Base-by-base conservation (phyloP, 257 asterid species). In the Solanum pinnatisectum region DNA sequence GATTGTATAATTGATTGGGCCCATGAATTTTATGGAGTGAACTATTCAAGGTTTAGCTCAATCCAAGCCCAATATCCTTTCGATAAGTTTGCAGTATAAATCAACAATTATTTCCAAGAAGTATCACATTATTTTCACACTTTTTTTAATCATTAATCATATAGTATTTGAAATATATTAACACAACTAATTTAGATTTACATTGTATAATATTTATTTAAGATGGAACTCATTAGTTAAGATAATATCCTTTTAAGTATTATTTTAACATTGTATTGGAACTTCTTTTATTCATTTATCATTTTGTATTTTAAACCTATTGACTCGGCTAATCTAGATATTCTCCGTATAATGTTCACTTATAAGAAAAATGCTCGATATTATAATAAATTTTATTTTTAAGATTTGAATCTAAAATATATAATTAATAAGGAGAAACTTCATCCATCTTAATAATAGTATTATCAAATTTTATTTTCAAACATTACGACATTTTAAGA, bases 291-390 rank as follows among this genome's bases (percentile, higher is more conserved):
- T 5, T 44, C 30, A 20, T 35, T 20, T 0, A 35, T 1, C 5
- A 2, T 20, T 10, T 36, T 10, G 0, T 36, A 10, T 20, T 73
- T 73, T 3, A 10, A 10, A 73, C 3, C 8, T 10, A 20, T 20
- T 20, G 2, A 73, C 10, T 20, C 2, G 1, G 9, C 18, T 73
- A 20, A 73, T 73, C 1, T 36, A 73, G 4, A 36, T 36, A 10
- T 22, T 20, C 5, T 8, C 1, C 1, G 1, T 15, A 2, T 16
- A 8, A 2, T 33, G 1, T 33, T 20, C 0, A 0, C 5, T 72
- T 32, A 71, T 5, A 25, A 67, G 1, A 20, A 7, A 71, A 32
- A 2, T 6, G 11, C 1, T 35, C 2, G 0, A 0, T 7, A 16
- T 5, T 6, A 20, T 35, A 20, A 3, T 10, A 6, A 6, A 6